phyloP scores from a whole-genome alignment of 2,329 filamentous ascomycete genomes.

The Claviceps maximensis region DNA sequence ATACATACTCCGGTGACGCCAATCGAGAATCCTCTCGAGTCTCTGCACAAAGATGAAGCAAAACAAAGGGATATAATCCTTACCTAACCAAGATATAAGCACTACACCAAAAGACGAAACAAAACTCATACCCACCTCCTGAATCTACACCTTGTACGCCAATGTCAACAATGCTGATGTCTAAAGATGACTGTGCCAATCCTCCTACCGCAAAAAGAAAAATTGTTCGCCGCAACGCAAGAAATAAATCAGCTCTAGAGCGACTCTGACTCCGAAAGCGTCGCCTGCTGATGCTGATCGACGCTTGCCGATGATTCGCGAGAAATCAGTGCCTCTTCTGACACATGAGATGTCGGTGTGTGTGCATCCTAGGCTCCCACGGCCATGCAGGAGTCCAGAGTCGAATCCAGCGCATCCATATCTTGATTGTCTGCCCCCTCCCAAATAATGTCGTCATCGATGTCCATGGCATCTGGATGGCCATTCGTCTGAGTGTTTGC shows the following conservation, averaged over 20 bases:
- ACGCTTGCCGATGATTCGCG: background rate
- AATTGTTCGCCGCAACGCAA: background rate
- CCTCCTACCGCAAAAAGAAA: background rate
- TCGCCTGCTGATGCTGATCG: background rate
- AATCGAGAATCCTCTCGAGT: background rate
- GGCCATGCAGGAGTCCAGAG: slow-evolving; percentile 43
- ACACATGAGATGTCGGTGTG: background rate
- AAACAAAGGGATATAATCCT: background rate
- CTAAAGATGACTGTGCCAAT: background rate
- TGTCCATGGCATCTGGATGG: slow-evolving; percentile 43
- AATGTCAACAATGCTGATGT: slow-evolving; percentile 3
- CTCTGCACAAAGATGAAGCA: background rate
- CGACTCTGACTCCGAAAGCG: background rate
- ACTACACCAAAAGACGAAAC: slow-evolving; percentile 1
- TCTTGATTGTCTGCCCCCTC: slow-evolving; percentile 44
- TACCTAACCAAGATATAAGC: background rate
- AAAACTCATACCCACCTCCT: background rate
- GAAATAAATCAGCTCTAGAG: background rate
- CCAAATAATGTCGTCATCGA: slow-evolving; percentile 47
- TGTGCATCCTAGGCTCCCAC: slow-evolving; percentile 23
- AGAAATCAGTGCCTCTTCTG: background rate
- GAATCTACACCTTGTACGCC: slow-evolving; percentile 1
- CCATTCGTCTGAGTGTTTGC: slow-evolving; percentile 33
- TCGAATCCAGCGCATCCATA: slow-evolving; percentile 36
- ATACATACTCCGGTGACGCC: slow-evolving; percentile 2